Conservation (phyloP, 2,329 filamentous ascomycete species). For the Fusarium sp. region DNA sequence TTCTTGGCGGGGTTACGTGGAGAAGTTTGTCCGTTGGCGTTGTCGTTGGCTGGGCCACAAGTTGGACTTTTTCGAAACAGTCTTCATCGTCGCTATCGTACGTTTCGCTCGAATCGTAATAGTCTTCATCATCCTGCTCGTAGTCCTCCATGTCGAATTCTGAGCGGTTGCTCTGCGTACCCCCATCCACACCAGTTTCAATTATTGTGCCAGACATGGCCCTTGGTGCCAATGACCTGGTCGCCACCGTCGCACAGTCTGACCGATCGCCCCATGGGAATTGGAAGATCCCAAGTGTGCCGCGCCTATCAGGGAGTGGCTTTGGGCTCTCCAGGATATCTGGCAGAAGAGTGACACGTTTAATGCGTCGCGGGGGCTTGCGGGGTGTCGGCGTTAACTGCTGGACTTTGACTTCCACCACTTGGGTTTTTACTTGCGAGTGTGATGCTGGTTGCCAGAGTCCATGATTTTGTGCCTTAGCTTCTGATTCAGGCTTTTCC, state of each 20-base stretch:
- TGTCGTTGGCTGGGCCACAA: slow-evolving; percentile 65
- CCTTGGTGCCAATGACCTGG: slow-evolving; percentile 58
- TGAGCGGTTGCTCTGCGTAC: slow-evolving; percentile 58
- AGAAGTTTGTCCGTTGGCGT: slow-evolving; percentile 59
- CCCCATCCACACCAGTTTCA: slow-evolving; percentile 25
- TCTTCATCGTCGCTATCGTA: slow-evolving; percentile 59
- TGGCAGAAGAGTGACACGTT: slow-evolving; percentile 71
- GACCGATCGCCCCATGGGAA: slow-evolving; percentile 77
- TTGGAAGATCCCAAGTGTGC: slow-evolving; percentile 75
- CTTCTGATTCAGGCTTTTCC: slow-evolving; percentile 31
- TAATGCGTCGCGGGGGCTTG: slow-evolving; percentile 69
- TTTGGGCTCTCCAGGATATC: slow-evolving; percentile 75
- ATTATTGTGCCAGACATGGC: slow-evolving; percentile 69
- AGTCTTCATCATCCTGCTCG: slow-evolving; percentile 65
- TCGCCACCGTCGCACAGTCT: slow-evolving; percentile 65
- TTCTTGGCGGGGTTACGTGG: slow-evolving; percentile 35
- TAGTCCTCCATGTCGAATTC: slow-evolving; percentile 72
- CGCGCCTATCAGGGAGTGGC: slow-evolving; percentile 70
- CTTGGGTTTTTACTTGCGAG: slow-evolving; percentile 23
- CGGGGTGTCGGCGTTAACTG: slow-evolving; percentile 66
- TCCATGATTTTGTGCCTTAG: slow-evolving; percentile 17
- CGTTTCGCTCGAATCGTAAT: slow-evolving; percentile 50
- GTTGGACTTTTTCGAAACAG: slow-evolving; percentile 73
- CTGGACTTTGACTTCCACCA: slow-evolving; percentile 36
- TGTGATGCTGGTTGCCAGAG: slow-evolving; percentile 43